phyloP scores from a whole-genome alignment of 2,329 filamentous ascomycete species.

The Xylaria sp. region DNA sequence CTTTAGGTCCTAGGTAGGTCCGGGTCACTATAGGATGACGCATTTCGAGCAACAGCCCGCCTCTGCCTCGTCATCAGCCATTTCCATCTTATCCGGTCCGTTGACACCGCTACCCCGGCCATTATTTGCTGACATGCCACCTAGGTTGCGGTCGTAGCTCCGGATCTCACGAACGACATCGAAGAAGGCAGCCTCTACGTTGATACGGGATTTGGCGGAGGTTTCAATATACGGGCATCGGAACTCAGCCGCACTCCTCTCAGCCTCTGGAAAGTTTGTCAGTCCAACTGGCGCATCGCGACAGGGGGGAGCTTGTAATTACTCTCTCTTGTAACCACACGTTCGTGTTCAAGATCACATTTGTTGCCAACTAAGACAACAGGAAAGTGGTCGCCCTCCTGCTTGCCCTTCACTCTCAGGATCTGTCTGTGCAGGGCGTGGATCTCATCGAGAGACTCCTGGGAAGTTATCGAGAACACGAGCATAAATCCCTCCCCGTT shows the following conservation, averaged over 20 bases:
- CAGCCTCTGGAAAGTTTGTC: conserved; percentile 70
- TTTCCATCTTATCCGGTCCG: conserved; percentile 79
- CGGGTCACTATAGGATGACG: conserved; percentile 76
- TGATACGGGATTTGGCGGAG: conserved; percentile 96
- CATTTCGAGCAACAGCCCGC: conserved; percentile 87
- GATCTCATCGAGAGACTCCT: conserved; percentile 98
- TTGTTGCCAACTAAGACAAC: conserved; percentile 99
- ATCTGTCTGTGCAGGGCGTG: conserved; percentile 99
- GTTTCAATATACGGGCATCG: conserved; percentile 99
- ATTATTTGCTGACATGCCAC: conserved; percentile 80
- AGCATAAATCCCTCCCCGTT: conserved; percentile 98
- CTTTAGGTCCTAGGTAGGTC: conserved; percentile 26
- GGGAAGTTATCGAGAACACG: conserved; percentile 97
- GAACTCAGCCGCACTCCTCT: conserved; percentile 68
- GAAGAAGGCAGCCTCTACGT: conserved; percentile 98
- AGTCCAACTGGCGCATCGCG: conserved; percentile 21
- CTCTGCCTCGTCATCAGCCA: conserved; percentile 74
- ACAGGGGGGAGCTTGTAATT: conserved; percentile 43
- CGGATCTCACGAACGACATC: conserved; percentile 98
- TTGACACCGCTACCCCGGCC: conserved; percentile 70
- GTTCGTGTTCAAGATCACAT: conserved; percentile 94
- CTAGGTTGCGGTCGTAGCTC: conserved; percentile 98
- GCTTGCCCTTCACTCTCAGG: conserved; percentile 95
- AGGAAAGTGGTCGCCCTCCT: conserved; percentile 84
- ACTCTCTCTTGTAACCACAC: conserved; percentile 94